phyloP scores from a whole-genome alignment of 2,329 filamentous ascomycete genomes.

The Stagonosporopsis tanaceti region DNA sequence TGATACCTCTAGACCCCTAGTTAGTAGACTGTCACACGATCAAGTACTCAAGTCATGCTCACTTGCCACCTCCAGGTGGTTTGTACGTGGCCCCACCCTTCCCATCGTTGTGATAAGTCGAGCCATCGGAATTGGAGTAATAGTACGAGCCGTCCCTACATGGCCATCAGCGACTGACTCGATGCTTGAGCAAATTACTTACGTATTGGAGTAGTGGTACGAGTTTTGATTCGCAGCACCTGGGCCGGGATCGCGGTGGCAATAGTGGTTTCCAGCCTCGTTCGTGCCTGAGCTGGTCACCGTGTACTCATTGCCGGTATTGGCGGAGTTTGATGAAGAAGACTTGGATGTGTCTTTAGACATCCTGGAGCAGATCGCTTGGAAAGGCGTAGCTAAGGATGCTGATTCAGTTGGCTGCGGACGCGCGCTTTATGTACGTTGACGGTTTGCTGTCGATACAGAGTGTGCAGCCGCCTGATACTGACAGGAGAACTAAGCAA shows the following conservation, averaged over 20 bases:
- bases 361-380: not conserved
- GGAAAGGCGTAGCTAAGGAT: not conserved
- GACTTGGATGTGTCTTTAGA: not conserved
- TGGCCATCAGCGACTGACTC: not conserved
- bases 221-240: constrained; percentile 41
- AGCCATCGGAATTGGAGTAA: constrained; percentile 24
- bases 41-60: not conserved
- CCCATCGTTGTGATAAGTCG: constrained; percentile 47
- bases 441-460: not conserved
- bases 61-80: constrained; percentile 2
- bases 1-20: not conserved
- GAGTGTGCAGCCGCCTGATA: not conserved
- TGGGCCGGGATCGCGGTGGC: constrained; percentile 44
- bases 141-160: constrained; percentile 10
- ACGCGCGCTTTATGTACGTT: not conserved
- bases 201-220: constrained; percentile 50
- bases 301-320: not conserved
- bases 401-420: not conserved
- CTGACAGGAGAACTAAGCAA: not conserved
- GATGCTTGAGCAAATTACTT: constrained; percentile 40
- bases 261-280: constrained; percentile 49
- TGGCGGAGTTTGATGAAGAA: not conserved
- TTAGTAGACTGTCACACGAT: not conserved
- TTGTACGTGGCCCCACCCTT: constrained; percentile 40
- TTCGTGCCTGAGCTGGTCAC: constrained; percentile 9